Percentiles rank a stretch among this genome's conserved stretches.
Evolutionary conservation across 306 rosid species (phyloP).

Genomic region (Gleditsia sinensis): DNA sequence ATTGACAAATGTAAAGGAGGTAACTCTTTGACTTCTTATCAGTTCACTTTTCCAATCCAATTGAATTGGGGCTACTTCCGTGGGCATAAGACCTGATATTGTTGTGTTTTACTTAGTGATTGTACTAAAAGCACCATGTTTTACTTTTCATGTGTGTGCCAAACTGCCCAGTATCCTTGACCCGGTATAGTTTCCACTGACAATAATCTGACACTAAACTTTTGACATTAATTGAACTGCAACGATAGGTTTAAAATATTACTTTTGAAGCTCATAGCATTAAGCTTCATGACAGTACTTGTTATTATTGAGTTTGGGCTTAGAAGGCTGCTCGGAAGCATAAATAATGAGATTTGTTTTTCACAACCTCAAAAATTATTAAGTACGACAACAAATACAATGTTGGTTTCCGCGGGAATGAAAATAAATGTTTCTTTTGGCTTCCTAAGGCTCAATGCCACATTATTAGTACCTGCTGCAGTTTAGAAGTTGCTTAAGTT

Average conservation of each 20-base stretch:
- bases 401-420: neutral
- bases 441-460: constrained; percentile 6
- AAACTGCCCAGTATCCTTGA: neutral
- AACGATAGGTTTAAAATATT: neutral
- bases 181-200: neutral
- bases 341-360: constrained; percentile 5
- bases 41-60: neutral
- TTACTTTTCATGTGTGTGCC: neutral
- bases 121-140: neutral
- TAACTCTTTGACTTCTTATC: constrained; percentile 30
- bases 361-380: neutral
- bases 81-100: neutral
- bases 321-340: neutral
- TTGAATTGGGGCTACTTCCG: constrained; percentile 5
- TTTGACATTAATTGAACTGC: neutral
- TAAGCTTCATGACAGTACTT: neutral
- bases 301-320: neutral
- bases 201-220: neutral
- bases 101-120: neutral
- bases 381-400: neutral
- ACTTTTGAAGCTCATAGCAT: neutral
- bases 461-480: neutral
- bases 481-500: neutral
- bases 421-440: neutral
- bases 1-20: constrained; percentile 63